Base-by-base conservation (phyloP, 2,329 filamentous ascomycete genomes). In the Dactylonectria estremocensis region DNA sequence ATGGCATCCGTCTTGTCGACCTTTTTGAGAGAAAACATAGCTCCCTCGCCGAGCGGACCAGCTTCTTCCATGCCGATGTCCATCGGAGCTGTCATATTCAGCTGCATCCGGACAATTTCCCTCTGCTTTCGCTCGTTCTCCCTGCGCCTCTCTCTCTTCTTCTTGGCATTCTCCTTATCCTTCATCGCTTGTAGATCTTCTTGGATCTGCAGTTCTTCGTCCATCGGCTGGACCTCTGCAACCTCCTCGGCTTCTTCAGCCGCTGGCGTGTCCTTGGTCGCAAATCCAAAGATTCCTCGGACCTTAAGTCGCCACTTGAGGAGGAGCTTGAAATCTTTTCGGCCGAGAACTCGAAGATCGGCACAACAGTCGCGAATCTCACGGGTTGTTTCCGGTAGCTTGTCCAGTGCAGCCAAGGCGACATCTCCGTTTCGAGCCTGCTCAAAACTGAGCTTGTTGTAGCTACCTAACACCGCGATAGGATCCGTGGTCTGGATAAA, bases 61-160 rank as follows among this genome's bases (percentile, higher is more conserved):
- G 89, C 83, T 81, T 96, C 94, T 78, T 97, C 96, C 83, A 97
- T 89, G 76, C 96, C 96, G 70, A 99, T 97, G 71, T 99, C 96
- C 86, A 94, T 96, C 8, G 96, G 96, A 1, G 95, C 93, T 2
- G 92, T 92, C 96, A 99, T 99, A 83, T 98, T 92, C 85, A 99
- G 90, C 81, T 99, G 96, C 92, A 99, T 92, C 37, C 96, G 91
- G n/a, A 97, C 87, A 67, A 98, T 94, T 72, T 98, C 96, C 74
- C 93, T 96, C 74, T 96, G 93, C 82, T 97, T 98, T 80, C 91
- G 91, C 81, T 99, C 96, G 72, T 99, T 99, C 67, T 97, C 95
- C 75, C 88, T 93, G 71, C 95, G 89, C 73, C 92, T 90, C 76
- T 97, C 93, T 74, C 94, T 92, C 83, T 95, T 97, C 81, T 91